Evolutionary conservation across 2,329 filamentous ascomycete genomes (phyloP).

Genomic region (Drechmeria coniospora): DNA sequence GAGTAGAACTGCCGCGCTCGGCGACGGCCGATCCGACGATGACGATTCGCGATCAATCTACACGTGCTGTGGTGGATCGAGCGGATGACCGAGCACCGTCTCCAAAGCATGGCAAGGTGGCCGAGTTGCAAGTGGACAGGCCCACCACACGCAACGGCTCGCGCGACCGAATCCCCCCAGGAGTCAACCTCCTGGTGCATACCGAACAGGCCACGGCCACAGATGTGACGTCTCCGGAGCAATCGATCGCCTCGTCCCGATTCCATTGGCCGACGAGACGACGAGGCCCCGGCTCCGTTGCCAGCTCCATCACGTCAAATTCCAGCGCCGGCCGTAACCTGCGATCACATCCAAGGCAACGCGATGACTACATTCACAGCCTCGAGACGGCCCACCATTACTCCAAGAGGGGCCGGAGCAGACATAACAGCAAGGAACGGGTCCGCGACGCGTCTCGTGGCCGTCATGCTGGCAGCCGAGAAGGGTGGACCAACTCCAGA

Average conservation of each 20-base stretch:
- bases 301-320: slow-evolving; percentile 40
- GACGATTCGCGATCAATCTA: slow-evolving; percentile 36
- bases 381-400: slow-evolving; percentile 62
- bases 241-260: slow-evolving; percentile 35
- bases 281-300: slow-evolving; percentile 37
- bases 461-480: slow-evolving; percentile 32
- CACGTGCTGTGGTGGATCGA: slow-evolving; percentile 15
- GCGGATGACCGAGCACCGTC: slow-evolving; percentile 44
- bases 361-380: slow-evolving; percentile 77
- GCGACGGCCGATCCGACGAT: slow-evolving; percentile 53
- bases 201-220: slow-evolving; percentile 33
- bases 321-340: slow-evolving; percentile 36
- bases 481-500: slow-evolving; percentile 35
- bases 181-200: slow-evolving; percentile 48
- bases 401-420: slow-evolving; percentile 36
- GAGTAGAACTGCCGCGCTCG: slow-evolving; percentile 42
- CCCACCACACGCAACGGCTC: slow-evolving; percentile 52
- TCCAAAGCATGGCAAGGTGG: slow-evolving; percentile 39
- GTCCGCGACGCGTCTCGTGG: slow-evolving; percentile 24
- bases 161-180: slow-evolving; percentile 62
- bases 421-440: slow-evolving; percentile 37
- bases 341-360: slow-evolving; percentile 40
- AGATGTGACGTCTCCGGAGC: slow-evolving; percentile 42
- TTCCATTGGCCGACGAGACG: slow-evolving; percentile 40
- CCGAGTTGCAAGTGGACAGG: slow-evolving; percentile 43